Evolutionary conservation across 176 grass and related monocot species (phyloP).

Genomic region (Hyparrhenia diplandra): DNA sequence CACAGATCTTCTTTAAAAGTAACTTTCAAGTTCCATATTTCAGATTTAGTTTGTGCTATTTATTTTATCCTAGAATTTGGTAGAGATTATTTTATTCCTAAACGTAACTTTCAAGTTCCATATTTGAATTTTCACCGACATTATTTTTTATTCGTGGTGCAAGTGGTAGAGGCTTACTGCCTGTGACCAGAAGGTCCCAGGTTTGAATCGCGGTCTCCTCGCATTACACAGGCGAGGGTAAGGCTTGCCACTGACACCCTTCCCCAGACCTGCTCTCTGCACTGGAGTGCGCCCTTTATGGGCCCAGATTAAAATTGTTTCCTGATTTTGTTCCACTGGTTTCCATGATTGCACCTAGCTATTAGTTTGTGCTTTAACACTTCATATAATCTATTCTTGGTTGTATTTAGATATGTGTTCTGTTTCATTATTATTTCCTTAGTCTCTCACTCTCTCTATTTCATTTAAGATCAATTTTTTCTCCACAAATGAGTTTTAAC

Average conservation of each 20-base stretch:
- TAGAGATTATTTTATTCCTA: too few species aligned
- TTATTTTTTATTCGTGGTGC: too few species aligned
- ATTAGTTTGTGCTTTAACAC: conserved; percentile 17
- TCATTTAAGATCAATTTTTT: not conserved
- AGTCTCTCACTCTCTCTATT: not conserved
- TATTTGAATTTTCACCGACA: conserved; percentile 3
- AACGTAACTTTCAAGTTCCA: too few species aligned
- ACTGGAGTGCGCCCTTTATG: too few species aligned
- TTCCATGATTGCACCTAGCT: not conserved
- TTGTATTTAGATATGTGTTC: conserved; percentile 7
- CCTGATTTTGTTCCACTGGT: not conserved
- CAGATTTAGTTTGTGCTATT: not conserved
- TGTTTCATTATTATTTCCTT: not conserved
- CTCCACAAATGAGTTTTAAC: conserved; percentile 9
- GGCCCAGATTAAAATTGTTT: not conserved
- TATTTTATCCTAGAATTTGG: too few species aligned
- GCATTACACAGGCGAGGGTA: too few species aligned
- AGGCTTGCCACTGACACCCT: too few species aligned
- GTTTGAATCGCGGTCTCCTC: too few species aligned
- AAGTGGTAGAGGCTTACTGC: too few species aligned
- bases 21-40: not conserved
- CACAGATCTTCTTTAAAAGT: not conserved
- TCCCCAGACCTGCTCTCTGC: too few species aligned
- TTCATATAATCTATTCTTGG: not conserved
- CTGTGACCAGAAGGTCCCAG: too few species aligned